Percentiles rank a stretch among this genome's conserved stretches.
Evolutionary conservation across 495 filamentous ascomycete species (phyloP).

Genomic region (Coniosporium apollinis): DNA sequence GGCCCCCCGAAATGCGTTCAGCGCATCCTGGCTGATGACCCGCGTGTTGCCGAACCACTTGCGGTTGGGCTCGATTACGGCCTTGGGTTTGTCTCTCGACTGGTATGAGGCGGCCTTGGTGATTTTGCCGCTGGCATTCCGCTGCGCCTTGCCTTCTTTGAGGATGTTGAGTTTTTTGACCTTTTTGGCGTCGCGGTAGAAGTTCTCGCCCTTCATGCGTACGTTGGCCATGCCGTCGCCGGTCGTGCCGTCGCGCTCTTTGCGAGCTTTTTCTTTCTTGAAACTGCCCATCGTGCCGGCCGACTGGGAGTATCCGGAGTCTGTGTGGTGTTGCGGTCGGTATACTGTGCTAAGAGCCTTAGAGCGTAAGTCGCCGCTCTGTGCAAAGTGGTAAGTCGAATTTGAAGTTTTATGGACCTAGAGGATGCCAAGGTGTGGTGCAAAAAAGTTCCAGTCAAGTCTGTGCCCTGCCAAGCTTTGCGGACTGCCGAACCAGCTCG

Average conservation of each 20-base stretch:
- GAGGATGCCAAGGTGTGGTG: no score
- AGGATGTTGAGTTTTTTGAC: slow-evolving; percentile 71
- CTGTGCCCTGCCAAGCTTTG: no score
- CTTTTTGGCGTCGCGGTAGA: slow-evolving; percentile 81
- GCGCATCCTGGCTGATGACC: slow-evolving; percentile 54
- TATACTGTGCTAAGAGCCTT: no score
- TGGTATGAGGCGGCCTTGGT: slow-evolving; percentile 75
- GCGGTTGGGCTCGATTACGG: slow-evolving; percentile 82
- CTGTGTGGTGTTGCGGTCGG: no score
- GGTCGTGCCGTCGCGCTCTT: slow-evolving; percentile 63
- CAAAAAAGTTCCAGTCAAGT: no score
- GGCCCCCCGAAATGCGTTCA: slow-evolving; percentile 74
- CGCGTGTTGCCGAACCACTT: slow-evolving; percentile 67
- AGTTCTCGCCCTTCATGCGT: slow-evolving; percentile 87
- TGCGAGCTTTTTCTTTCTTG: slow-evolving; percentile 81
- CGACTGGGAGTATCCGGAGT: slow-evolving; percentile 1
- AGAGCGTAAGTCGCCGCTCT: not conserved
- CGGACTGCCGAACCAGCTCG: no score
- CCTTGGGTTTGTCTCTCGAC: slow-evolving; percentile 58
- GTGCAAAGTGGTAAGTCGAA: no score
- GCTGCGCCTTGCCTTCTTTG: slow-evolving; percentile 62
- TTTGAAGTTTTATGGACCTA: no score
- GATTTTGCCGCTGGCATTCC: slow-evolving; percentile 61
- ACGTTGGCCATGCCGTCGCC: slow-evolving; percentile 81
- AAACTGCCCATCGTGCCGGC: slow-evolving; percentile 63